Conservation (phyloP, 2,329 filamentous ascomycete species). For the Trichoderma koningii region DNA sequence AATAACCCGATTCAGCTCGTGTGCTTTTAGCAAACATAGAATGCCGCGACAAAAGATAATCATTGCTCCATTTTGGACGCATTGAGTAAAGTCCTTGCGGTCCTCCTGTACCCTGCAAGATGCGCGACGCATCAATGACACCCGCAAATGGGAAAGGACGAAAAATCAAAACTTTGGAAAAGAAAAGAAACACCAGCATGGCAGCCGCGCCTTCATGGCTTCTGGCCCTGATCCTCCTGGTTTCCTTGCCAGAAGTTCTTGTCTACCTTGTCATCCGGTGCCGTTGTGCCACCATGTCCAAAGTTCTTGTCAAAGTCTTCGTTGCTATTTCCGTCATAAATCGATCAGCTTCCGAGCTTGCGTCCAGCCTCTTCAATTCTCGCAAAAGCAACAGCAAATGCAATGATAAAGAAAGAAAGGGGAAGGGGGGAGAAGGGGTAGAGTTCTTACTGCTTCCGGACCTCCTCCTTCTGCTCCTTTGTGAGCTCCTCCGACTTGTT, state of each 20-base stretch:
- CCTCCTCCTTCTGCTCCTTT: conserved; percentile 57
- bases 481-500: conserved; percentile 41
- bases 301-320: conserved; percentile 58
- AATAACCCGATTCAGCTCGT: no score
- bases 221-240: background rate
- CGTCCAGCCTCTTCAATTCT: no score
- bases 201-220: background rate
- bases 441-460: conserved; percentile 50
- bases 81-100: background rate
- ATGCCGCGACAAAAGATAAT: no score
- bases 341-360: background rate
- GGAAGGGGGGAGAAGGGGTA: no score
- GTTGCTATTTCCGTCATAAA: conserved; percentile 42
- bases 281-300: conserved; percentile 45
- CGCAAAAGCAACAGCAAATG: no score
- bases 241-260: conserved; percentile 53
- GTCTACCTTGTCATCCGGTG: conserved; percentile 54
- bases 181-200: no score
- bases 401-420: no score
- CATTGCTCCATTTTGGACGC: background rate
- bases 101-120: background rate
- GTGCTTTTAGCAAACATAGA: no score
- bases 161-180: background rate
- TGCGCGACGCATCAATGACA: background rate
- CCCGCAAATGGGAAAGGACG: background rate